Base-by-base conservation (phyloP, 805 yeast species). In the Komagataella populi region DNA sequence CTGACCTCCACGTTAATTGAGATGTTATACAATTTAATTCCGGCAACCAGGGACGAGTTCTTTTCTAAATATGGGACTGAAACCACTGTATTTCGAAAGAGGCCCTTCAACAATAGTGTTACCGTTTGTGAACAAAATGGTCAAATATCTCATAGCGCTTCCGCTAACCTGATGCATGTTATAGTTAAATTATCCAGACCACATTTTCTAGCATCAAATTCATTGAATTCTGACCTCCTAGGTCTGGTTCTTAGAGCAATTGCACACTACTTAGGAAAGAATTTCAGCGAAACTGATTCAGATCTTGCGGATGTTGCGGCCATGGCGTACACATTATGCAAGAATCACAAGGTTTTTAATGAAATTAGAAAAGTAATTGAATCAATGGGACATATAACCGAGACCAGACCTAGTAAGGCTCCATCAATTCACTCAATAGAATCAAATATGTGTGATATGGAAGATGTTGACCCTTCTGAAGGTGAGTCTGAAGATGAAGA, bases 221-320 rank as follows among this genome's bases (percentile, higher is more conserved):
- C 71, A 8, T 57, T 68, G 51, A 76, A 83, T 56, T 60, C 78
- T 6, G 87, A 83, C 55, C 60, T 77, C 44, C 60, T 84, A 24
- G 82, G 89, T 0, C 61, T 84, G 10, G 45, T 84, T n/a, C 55
- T 83, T 4, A 69, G 85, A 50, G 67, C 84, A 1, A 61, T 83
- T 3, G 70, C 81, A 49, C 77, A 76, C 22, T 30, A 30, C 14
- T 30, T 30, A 30, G 39, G 39, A 8, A 30, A 30, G n/a, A 30
- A 30, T 14, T 30, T 30, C 5, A 12, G 14, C 14, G 39, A 6
- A 4, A 6, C 14, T 5, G 39, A 6, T 14, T 30, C 39, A 30
- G 39, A 30, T 30, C 14, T 30, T 12, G 47, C n/a, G 43, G 47
- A 45, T 45, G 23, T 45, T 14, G 47, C 20, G 14, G 23, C 47